Conservation (phyloP, 495 filamentous ascomycete species). For the Aspergillus leporis region DNA sequence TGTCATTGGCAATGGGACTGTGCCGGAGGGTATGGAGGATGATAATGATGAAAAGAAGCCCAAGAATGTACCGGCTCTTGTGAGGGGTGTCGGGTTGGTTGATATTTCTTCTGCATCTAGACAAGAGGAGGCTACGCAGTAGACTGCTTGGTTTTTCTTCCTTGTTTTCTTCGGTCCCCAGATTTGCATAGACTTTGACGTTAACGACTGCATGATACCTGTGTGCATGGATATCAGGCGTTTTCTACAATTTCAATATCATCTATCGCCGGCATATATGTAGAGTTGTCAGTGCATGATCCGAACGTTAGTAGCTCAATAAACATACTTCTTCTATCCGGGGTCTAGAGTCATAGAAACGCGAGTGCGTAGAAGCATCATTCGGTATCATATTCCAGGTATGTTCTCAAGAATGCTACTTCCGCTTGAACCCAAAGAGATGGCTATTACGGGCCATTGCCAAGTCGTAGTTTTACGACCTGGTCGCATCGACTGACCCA, state of each 20-base stretch:
- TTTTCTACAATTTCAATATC: not conserved
- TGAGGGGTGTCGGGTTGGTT: conserved; percentile 24
- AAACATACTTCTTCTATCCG: no score
- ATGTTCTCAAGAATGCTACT: no score
- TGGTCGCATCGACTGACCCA: no score
- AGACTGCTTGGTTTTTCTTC: not conserved
- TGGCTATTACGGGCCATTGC: no score
- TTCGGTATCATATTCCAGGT: no score
- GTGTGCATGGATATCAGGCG: not conserved
- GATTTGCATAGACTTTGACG: not conserved
- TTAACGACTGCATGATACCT: conserved; percentile 3
- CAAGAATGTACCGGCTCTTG: conserved; percentile 14
- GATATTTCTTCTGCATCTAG: conserved; percentile 20
- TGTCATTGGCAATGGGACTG: conserved; percentile 37
- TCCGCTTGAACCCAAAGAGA: no score
- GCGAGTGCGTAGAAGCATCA: no score
- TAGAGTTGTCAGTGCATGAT: not conserved
- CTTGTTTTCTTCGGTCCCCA: not conserved
- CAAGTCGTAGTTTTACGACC: no score
- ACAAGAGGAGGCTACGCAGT: not conserved
- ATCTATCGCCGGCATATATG: not conserved
- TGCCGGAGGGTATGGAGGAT: conserved; percentile 29
- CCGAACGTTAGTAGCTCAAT: not conserved
- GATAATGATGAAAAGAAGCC: conserved; percentile 14
- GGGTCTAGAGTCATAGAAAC: no score